Conservation (phyloP, 768 basidiomycete genomes). For the Tephrocybe sp. region DNA sequence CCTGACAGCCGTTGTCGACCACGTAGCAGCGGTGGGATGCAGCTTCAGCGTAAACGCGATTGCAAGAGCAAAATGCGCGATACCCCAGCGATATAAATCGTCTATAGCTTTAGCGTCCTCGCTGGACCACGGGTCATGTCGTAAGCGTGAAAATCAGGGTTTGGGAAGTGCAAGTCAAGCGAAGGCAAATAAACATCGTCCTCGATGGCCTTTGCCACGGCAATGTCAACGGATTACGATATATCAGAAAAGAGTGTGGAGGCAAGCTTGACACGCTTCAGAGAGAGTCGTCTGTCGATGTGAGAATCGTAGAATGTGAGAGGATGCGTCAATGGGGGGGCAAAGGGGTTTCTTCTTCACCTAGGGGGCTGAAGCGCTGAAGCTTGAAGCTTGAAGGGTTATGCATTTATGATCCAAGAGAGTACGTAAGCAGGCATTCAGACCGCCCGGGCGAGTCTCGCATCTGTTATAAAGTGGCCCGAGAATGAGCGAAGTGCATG, state of each 20-base stretch:
- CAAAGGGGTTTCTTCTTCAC: neutral
- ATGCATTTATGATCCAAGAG: no score
- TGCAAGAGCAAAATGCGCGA: neutral
- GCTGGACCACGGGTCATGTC: neutral
- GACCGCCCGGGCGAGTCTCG: no score
- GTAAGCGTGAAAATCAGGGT: neutral
- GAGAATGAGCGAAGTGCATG: no score
- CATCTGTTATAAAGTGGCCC: no score
- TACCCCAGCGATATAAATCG: neutral
- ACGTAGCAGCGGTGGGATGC: neutral
- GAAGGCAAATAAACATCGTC: neutral
- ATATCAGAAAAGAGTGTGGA: neutral
- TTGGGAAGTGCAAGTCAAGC: neutral
- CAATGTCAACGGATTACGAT: neutral
- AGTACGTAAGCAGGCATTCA: no score
- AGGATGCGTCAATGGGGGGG: neutral
- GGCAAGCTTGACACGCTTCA: neutral
- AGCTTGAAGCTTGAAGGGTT: neutral
- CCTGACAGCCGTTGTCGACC: neutral
- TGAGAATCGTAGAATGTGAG: neutral
- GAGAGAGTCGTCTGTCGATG: neutral
- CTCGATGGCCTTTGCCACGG: neutral
- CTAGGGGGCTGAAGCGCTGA: neutral
- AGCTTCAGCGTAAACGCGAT: neutral
- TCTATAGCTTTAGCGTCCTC: neutral